phyloP scores from a whole-genome alignment of 169 alveolate species.

The Toxoplasma gondii region DNA sequence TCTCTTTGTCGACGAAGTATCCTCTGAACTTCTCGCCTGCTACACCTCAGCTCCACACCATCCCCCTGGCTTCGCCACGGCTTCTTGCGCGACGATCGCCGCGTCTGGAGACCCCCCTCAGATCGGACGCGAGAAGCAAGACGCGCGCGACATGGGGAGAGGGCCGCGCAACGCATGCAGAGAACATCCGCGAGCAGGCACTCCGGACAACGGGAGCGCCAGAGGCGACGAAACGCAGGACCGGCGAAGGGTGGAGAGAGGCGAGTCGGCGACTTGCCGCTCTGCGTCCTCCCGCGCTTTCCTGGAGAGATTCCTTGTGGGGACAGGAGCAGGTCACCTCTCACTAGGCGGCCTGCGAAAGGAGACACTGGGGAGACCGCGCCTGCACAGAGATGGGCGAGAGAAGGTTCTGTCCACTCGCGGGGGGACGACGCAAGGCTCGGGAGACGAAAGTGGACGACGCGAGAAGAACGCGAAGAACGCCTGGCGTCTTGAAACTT shows the following conservation, averaged over 20 bases:
- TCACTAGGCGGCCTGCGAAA: background rate
- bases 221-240: background rate
- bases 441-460: background rate
- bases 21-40: background rate
- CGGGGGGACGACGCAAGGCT: background rate
- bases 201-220: no score
- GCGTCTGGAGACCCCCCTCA: no score
- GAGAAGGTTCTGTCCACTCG: background rate
- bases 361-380: no score
- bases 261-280: background rate
- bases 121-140: no score
- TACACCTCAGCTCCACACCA: background rate
- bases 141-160: no score
- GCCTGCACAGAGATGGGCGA: background rate
- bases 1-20: background rate
- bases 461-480: background rate
- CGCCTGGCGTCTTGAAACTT: background rate
- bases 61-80: background rate
- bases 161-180: background rate
- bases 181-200: background rate
- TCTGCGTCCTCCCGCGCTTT: background rate
- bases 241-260: no score
- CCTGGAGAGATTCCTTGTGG: background rate
- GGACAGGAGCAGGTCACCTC: background rate
- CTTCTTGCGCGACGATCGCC: background rate